These are phyloP conservation scores for Blumeria graminis DNA, from an alignment of 2,329 filamentous ascomycete genomes.

Conservation along the genomic window DNA sequence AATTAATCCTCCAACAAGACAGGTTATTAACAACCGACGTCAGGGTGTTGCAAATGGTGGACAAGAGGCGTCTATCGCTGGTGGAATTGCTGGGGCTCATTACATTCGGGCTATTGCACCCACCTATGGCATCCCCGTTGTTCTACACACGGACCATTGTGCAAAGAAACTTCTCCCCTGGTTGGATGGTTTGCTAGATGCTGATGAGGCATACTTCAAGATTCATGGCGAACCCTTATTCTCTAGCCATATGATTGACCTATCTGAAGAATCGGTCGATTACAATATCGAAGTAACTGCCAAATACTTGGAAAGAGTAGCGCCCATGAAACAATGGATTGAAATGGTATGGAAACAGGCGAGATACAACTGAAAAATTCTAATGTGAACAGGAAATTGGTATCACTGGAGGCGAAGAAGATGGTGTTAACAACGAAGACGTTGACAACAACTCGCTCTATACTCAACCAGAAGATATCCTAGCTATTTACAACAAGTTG, in stretches of 20 bases:
- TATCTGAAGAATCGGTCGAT: conserved; percentile 75
- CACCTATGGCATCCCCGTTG: conserved; percentile 66
- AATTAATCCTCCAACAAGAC: not conserved
- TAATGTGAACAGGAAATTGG: conserved; percentile 38
- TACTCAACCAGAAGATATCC: conserved; percentile 93
- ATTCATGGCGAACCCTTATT: conserved; percentile 75
- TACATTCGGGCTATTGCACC: conserved; percentile 80
- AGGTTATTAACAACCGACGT: conserved; percentile 4
- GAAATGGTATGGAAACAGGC: conserved; percentile 52
- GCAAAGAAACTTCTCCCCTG: conserved; percentile 98
- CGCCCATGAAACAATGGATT: conserved; percentile 95
- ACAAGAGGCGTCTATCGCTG: conserved; percentile 73
- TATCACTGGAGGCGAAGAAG: conserved; percentile 93
- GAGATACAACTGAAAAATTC: not conserved
- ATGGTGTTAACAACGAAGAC: conserved; percentile 94
- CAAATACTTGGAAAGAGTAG: conserved; percentile 79
- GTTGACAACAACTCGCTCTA: conserved; percentile 95
- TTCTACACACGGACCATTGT: conserved; percentile 95
- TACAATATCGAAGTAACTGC: conserved; percentile 84
- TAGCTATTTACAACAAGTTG: conserved; percentile 71
- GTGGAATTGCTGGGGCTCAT: conserved; percentile 71
- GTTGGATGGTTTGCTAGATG: conserved; percentile 88
- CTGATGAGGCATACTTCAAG: conserved; percentile 92
- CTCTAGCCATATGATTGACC: conserved; percentile 95
- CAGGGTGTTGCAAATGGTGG: conserved; percentile 55